Conservation (phyloP, 2,329 filamentous ascomycete genomes). For the Calonectria pseudoturangicola region DNA sequence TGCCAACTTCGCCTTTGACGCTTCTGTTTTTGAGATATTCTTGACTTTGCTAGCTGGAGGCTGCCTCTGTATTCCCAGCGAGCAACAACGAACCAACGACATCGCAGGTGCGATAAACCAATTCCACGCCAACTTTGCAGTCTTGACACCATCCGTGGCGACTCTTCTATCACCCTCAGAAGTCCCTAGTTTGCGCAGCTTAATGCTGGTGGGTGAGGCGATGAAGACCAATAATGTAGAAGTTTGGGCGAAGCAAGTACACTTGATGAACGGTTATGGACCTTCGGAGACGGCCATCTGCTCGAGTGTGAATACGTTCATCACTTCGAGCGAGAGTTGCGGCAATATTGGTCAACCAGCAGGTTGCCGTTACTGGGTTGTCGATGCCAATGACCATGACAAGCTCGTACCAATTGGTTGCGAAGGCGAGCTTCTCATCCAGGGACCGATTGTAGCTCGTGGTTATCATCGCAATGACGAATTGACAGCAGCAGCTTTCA, state of each 20-base stretch:
- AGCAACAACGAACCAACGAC: conserved; percentile 21
- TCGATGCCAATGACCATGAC: conserved; percentile 25
- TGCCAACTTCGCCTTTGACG: conserved; percentile 24
- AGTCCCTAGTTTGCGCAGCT: conserved; percentile 19
- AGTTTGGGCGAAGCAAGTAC: conserved; percentile 18
- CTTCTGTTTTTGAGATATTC: conserved; percentile 26
- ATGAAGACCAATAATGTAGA: conserved; percentile 20
- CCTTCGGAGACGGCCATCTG: conserved; percentile 26
- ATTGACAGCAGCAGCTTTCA: conserved; percentile 21
- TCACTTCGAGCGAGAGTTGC: conserved; percentile 23
- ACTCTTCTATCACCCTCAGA: conserved; percentile 23
- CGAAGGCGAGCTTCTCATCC: conserved; percentile 26
- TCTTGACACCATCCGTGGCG: conserved; percentile 24
- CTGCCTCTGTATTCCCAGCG: conserved; percentile 23
- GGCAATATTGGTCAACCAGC: conserved; percentile 23
- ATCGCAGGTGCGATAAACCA: conserved; percentile 24
- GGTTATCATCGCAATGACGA: conserved; percentile 18
- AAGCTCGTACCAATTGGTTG: conserved; percentile 22
- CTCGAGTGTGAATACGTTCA: conserved; percentile 19
- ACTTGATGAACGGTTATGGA: conserved; percentile 20
- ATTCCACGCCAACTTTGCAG: conserved; percentile 24
- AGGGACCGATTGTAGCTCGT: conserved; percentile 27
- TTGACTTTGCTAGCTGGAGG: conserved; percentile 25
- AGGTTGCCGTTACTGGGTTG: conserved; percentile 21
- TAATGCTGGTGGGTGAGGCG: conserved; percentile 22